Evolutionary conservation across 495 filamentous ascomycete genomes (phyloP).

Genomic region (Annulohypoxylon moriforme): DNA sequence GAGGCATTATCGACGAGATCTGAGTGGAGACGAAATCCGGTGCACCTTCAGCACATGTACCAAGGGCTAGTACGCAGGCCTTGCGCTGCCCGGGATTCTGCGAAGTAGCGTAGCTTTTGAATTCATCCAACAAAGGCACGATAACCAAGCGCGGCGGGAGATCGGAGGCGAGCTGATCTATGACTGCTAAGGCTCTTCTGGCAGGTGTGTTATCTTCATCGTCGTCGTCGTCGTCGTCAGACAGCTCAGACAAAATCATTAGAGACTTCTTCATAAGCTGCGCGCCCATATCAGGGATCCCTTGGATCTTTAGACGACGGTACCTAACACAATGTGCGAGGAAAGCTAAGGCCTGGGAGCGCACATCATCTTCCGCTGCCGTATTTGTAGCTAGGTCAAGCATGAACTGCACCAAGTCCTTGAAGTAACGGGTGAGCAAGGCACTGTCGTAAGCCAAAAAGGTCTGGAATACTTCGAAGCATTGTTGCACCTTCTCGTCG

Average conservation of each 20-base stretch:
- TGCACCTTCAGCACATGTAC: conserved; percentile 95
- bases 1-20: conserved; percentile 84
- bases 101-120: conserved; percentile 81
- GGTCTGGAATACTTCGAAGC: conserved; percentile 98
- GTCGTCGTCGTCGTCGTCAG: conserved; percentile 84
- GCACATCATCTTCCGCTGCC: conserved; percentile 80
- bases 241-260: conserved; percentile 87
- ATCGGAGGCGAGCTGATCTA: conserved; percentile 87
- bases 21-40: conserved; percentile 96
- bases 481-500: conserved; percentile 86
- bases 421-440: conserved; percentile 86
- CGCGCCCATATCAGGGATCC: conserved; percentile 77
- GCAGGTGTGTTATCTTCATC: conserved; percentile 94
- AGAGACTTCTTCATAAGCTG: conserved; percentile 86
- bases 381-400: conserved; percentile 83
- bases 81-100: conserved; percentile 80
- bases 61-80: conserved; percentile 90
- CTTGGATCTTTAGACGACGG: conserved; percentile 95
- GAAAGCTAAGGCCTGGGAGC: conserved; percentile 91
- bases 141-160: conserved; percentile 94
- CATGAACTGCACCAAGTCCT: conserved; percentile 93
- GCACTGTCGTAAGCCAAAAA: conserved; percentile 88
- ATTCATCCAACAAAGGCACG: conserved; percentile 86
- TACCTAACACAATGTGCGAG: conserved; percentile 91
- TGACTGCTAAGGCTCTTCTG: conserved; percentile 83